Evolutionary conservation across 768 basidiomycete species (phyloP), one percentile per base, ranked within the genome.

Genomic region (Pleurotus tuoliensis): DNA sequence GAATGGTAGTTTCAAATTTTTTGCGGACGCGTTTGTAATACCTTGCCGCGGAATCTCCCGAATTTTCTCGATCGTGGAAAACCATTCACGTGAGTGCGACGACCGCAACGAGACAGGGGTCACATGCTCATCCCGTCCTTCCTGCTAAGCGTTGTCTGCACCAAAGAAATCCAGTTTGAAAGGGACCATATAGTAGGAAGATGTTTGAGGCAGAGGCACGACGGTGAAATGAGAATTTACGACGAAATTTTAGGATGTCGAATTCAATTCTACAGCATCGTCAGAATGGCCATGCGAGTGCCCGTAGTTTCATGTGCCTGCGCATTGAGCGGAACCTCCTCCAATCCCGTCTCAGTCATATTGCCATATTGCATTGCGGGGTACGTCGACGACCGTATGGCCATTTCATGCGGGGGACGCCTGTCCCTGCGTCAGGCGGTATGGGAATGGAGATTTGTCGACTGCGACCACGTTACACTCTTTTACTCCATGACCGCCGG

Each of bases 1-100:
- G 70, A 61, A 61, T 68, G 61, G 62, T 61, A 61, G 60, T 60
- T 61, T 56, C 64, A 70, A 78, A 76, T 74, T 74, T 80, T 80
- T 74, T 64, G 65, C 56, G 66, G 61, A 58, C 60, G 68, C 67
- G 65, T 71, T 71, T 72, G 70, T 71, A 67, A 69, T 67, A 60
- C 58, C 62, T 34, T 67, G 55, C 59, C 48, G 61, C 75, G 75
- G 76, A 55, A 63, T 66, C 68, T 58, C 62, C 76, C 75, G 76
- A 71, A 69, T 22, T 58, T 76, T 74, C 72, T 53, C 39, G 51
- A 53, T 53, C 51, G 51, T 38, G 37, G 38, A 20, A 24, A 47
- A 3, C 8, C 46, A 11, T 8, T 47, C 46, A 47, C 46, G 46
- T 47, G 46, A 20, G 24, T 13, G 30, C 30, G 3, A 34, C 30